A percentile compares a stretch with the other conserved stretches of the same genome.
phyloP scores from a whole-genome alignment of 164 flowering plant species.

The Umbilicus rupestris region DNA sequence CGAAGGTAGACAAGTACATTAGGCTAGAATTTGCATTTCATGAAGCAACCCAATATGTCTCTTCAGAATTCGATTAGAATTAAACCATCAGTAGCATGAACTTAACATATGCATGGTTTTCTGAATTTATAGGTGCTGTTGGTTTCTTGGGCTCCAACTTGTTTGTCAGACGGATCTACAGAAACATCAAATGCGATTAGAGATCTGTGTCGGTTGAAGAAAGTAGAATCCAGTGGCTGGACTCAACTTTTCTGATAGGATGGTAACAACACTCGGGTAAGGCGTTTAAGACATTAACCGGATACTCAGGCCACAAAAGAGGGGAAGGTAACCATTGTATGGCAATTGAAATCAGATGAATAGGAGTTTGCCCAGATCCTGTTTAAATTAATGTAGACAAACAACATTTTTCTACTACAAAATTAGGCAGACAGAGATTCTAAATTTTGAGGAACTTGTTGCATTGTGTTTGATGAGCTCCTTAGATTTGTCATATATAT shows the following conservation, averaged over 20 bases:
- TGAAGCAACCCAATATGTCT: neutral
- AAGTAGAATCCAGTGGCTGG: neutral
- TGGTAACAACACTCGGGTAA: neutral
- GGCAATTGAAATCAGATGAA: neutral
- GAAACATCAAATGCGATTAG: slow-evolving; percentile 88
- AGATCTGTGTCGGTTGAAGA: neutral
- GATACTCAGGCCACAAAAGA: neutral
- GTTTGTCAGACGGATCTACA: slow-evolving; percentile 87
- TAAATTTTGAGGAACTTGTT: neutral
- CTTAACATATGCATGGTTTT: neutral
- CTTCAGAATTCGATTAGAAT: neutral
- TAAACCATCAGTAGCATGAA: neutral
- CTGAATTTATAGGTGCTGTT: slow-evolving; percentile 60
- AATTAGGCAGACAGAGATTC: neutral
- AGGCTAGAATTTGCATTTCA: neutral
- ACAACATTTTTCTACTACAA: neutral
- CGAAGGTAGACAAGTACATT: neutral
- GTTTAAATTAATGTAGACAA: slow-evolving; percentile 2
- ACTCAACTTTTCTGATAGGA: neutral
- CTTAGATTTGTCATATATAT: neutral
- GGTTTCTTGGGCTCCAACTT: slow-evolving; percentile 75
- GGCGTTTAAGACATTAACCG: neutral
- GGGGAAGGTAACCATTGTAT: neutral
- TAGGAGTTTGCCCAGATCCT: neutral
- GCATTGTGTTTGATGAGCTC: neutral